Evolutionary conservation across 176 grass and related monocot species (phyloP).

Genomic region (Musa acuminata): DNA sequence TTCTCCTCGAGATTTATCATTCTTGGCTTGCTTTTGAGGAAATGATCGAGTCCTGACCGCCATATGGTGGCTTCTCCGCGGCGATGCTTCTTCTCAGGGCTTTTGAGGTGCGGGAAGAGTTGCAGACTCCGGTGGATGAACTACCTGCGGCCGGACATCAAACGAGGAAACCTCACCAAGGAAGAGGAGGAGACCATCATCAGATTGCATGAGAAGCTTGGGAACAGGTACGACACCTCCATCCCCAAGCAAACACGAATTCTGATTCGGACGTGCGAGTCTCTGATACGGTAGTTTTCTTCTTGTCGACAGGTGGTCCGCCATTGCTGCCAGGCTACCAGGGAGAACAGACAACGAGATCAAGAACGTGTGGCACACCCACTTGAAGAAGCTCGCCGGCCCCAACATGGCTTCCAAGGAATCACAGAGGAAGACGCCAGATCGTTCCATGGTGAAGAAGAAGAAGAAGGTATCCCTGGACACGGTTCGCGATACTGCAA

Average conservation of each 20-base stretch:
- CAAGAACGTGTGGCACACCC: slow-evolving; percentile 21
- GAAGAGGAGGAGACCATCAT: not conserved
- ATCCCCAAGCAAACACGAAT: not conserved
- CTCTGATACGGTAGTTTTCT: not conserved
- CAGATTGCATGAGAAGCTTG: not conserved
- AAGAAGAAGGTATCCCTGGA: not conserved
- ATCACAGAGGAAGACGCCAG: not conserved
- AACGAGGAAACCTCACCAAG: not conserved
- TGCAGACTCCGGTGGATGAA: not conserved
- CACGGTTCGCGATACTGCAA: not conserved
- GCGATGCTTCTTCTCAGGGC: not conserved
- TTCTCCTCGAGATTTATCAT: not conserved
- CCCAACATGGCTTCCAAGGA: not conserved
- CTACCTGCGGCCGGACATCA: not conserved
- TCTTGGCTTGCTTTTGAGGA: not conserved
- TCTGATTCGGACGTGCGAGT: not conserved
- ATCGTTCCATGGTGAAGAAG: not conserved
- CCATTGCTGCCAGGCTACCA: slow-evolving; percentile 1
- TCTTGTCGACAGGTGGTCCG: slow-evolving; percentile 2
- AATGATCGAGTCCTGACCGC: too few relatives aligned
- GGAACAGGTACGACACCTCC: not conserved
- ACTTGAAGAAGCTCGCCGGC: not conserved
- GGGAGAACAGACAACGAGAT: slow-evolving; percentile 20
- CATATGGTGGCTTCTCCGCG: not conserved
- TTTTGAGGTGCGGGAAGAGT: not conserved